Percentiles rank a stretch among this genome's conserved stretches.
phyloP scores from a whole-genome alignment of 2,329 filamentous ascomycete genomes.

The Ophiostoma australiae region DNA sequence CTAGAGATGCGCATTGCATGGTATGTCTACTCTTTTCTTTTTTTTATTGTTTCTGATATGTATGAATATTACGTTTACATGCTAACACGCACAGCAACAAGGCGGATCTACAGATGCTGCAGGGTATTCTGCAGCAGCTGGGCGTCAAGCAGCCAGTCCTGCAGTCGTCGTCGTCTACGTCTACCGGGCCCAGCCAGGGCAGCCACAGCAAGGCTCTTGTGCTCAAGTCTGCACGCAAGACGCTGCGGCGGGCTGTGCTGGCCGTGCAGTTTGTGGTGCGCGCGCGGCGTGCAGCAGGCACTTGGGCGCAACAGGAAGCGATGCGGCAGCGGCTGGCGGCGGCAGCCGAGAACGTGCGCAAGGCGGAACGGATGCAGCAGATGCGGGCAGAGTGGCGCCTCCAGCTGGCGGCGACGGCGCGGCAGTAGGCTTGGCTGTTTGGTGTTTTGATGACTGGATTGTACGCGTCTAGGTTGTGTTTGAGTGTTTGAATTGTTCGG shows the following conservation, averaged over 20 bases:
- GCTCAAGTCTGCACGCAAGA: constrained; percentile 28
- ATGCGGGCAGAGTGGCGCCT: constrained; percentile 38
- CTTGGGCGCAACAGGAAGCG: constrained; percentile 50
- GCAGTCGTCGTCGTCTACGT: constrained; percentile 15
- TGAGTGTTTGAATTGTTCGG: too few relatives aligned
- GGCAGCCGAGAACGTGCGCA: constrained; percentile 45
- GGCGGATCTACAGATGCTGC: constrained; percentile 79
- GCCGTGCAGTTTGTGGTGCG: constrained; percentile 52
- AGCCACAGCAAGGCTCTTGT: constrained; percentile 36
- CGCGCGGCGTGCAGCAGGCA: constrained; percentile 43
- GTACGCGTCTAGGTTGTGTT: neutral
- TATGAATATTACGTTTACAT: neutral
- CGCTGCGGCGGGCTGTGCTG: constrained; percentile 30
- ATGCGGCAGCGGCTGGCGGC: constrained; percentile 46
- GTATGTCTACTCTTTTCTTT: constrained; percentile 52
- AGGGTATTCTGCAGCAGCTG: constrained; percentile 67
- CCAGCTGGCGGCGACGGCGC: constrained; percentile 25
- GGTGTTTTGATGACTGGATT: too few relatives aligned
- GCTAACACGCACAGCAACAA: constrained; percentile 63
- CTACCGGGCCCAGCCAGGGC: constrained; percentile 33
- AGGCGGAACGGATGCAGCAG: constrained; percentile 41
- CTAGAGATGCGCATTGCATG: constrained; percentile 83
- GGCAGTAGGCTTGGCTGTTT: constrained; percentile 7
- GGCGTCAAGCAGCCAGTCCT: constrained; percentile 34
- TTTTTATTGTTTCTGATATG: neutral